A percentile compares a stretch with the other conserved stretches of the same genome.
phyloP scores from a whole-genome alignment of 2,329 filamentous ascomycete species.

The Penicillium polonicum region DNA sequence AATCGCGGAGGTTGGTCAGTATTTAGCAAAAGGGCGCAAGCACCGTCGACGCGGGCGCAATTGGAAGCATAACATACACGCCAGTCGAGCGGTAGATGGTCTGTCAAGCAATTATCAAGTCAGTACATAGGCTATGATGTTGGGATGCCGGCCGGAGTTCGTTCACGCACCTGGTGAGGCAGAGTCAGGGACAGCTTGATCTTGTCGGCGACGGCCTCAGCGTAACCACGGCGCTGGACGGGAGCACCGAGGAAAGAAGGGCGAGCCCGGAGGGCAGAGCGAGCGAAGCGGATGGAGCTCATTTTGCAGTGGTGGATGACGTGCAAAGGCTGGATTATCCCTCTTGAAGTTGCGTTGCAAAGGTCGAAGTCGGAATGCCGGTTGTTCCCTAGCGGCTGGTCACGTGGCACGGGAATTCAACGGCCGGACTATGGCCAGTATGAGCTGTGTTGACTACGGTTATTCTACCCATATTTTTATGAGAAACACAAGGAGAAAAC shows the following conservation, averaged over 20 bases:
- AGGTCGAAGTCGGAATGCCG: constrained; percentile 41
- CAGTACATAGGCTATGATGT: constrained; percentile 20
- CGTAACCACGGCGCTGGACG: constrained; percentile 85
- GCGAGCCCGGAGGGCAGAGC: constrained; percentile 80
- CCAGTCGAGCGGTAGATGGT: constrained; percentile 69
- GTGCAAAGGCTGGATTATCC: constrained; percentile 35
- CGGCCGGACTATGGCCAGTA: constrained; percentile 11
- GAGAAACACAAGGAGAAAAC: background rate
- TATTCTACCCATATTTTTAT: background rate
- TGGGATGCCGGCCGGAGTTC: constrained; percentile 14
- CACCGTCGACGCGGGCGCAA: constrained; percentile 14
- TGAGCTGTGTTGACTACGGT: background rate
- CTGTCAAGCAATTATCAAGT: constrained; percentile 41
- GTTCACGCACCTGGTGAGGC: constrained; percentile 85
- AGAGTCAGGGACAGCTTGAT: constrained; percentile 98
- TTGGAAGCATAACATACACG: constrained; percentile 56
- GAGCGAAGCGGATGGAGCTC: constrained; percentile 92
- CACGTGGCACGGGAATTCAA: constrained; percentile 30
- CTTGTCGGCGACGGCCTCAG: constrained; percentile 83
- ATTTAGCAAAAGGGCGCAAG: constrained; percentile 22
- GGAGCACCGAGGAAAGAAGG: constrained; percentile 73
- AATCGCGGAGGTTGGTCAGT: constrained; percentile 65
- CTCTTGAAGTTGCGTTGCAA: constrained; percentile 41
- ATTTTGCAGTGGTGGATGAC: constrained; percentile 54
- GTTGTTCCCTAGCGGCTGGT: constrained; percentile 40